Conservation (phyloP, 2,329 filamentous ascomycete genomes). For the Teratosphaeria epicoccoides region DNA sequence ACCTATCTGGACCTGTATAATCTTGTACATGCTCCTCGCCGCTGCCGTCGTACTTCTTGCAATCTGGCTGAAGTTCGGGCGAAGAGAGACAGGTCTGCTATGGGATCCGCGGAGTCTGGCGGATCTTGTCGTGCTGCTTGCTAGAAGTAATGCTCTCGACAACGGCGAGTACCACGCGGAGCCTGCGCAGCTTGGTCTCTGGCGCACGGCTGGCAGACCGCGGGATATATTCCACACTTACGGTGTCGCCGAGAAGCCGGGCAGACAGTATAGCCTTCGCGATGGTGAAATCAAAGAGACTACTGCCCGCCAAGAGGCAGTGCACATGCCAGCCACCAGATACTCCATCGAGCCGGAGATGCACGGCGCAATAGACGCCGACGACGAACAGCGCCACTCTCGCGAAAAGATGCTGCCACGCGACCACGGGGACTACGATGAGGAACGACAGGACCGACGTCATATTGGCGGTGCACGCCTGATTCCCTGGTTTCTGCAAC, state of each 20-base stretch:
- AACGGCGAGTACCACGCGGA: constrained; percentile 42
- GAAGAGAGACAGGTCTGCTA: constrained; percentile 56
- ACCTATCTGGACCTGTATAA: constrained; percentile 67
- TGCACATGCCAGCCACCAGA: neutral
- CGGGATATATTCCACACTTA: constrained; percentile 67
- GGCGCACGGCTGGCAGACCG: constrained; percentile 57
- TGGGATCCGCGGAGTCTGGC: constrained; percentile 80
- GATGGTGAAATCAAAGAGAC: constrained; percentile 40
- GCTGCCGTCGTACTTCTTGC: constrained; percentile 48
- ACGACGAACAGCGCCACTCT: constrained; percentile 34
- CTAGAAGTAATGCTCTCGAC: constrained; percentile 65
- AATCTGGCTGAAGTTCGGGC: constrained; percentile 48
- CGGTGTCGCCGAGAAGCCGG: constrained; percentile 51
- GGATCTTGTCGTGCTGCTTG: constrained; percentile 67
- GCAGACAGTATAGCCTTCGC: constrained; percentile 41
- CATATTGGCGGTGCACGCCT: constrained; percentile 26
- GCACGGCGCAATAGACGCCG: constrained; percentile 23
- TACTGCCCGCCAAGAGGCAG: constrained; percentile 5
- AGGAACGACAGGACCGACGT: neutral
- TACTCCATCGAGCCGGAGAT: neutral
- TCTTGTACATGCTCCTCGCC: constrained; percentile 59
- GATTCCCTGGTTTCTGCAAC: constrained; percentile 62
- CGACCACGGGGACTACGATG: constrained; percentile 2
- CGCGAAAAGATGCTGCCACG: constrained; percentile 21
- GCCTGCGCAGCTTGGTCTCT: constrained; percentile 65